Evolutionary conservation across 352 stramenopile genomes (phyloP), one percentile per base, ranked within the genome.

Genomic region (Globisporangium nunn): DNA sequence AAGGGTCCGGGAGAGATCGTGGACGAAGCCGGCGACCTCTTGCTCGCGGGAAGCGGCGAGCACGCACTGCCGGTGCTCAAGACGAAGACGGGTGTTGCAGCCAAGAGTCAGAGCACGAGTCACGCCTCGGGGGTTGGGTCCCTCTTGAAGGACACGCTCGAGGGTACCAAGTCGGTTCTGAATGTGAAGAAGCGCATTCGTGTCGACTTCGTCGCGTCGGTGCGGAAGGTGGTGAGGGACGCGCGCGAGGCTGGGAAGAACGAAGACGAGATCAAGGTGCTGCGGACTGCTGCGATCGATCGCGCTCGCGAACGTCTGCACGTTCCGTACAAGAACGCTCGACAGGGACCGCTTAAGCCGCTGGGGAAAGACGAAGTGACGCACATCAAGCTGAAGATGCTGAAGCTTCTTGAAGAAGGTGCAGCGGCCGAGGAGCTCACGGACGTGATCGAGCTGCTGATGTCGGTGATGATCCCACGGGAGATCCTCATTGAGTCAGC

Each of bases 171-270:
- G n/a, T 62, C 65, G 12, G 33, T 56, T 2, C 66, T 59, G 11
- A 74, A 71, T 46, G 71, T 75, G 54, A 94, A 92, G 63, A 91
- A 92, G 58, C 78, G 81, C 3, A 88, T 94, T 66, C 81, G 81
- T 55, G 91, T 94, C 54, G 84, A 92, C 64, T 86, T 88, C 52
- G 84, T 94, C 52, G 84, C 84, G 52, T 94, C 84, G 0, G 84
- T 94, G 45, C 80, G 84, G 29, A 90, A 88, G 46, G 75, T 78
- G 17, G 69, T 91, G 31, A 90, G 89, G 56, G 74, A 91, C 45
- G 81, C 84, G 3, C 74, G 78, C 18, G 84, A 94, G 29, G 68
- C 79, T 35, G 81, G 81, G 28, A 87, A 89, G 57, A 81, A 37
- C 11, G 84, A 94, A 57, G 84, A 94, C 23, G 84, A 94, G 49